phyloP scores from a whole-genome alignment of 441 rosid genomes.

The Raphanus hybrid region DNA sequence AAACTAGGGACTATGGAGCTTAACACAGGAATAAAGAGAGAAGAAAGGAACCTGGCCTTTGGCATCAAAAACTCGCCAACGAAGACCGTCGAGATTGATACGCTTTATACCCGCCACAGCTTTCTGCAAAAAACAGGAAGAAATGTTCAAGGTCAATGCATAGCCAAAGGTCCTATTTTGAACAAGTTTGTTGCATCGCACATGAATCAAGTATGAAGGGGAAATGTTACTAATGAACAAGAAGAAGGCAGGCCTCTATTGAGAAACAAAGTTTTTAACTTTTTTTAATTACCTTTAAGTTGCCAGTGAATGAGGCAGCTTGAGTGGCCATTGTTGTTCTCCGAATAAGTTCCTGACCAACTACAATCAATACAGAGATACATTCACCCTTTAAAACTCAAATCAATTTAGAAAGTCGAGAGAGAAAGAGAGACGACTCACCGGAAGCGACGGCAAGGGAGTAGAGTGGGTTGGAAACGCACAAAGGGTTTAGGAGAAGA shows the following conservation, averaged over 20 bases:
- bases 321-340: neutral
- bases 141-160: neutral
- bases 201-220: neutral
- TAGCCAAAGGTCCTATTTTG: neutral
- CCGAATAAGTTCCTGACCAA: neutral
- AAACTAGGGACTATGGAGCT: neutral
- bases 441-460: neutral
- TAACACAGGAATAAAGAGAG: neutral
- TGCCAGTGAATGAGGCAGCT: slow-evolving; percentile 4
- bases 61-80: slow-evolving; percentile 99
- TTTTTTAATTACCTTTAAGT: neutral
- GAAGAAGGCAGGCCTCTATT: neutral
- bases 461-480: neutral
- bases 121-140: slow-evolving; percentile 55
- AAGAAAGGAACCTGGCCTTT: slow-evolving; percentile 79
- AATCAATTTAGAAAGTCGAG: neutral
- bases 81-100: slow-evolving; percentile 89
- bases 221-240: neutral
- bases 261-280: too few relatives aligned
- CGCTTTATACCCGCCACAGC: slow-evolving; percentile 95
- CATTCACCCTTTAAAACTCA: neutral
- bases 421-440: neutral
- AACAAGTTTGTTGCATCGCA: neutral
- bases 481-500: slow-evolving; percentile 1
- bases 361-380: neutral